Percentiles rank a stretch among this genome's conserved stretches.
phyloP scores from a whole-genome alignment of 2,329 filamentous ascomycete genomes.

The Aspergillus tanneri region DNA sequence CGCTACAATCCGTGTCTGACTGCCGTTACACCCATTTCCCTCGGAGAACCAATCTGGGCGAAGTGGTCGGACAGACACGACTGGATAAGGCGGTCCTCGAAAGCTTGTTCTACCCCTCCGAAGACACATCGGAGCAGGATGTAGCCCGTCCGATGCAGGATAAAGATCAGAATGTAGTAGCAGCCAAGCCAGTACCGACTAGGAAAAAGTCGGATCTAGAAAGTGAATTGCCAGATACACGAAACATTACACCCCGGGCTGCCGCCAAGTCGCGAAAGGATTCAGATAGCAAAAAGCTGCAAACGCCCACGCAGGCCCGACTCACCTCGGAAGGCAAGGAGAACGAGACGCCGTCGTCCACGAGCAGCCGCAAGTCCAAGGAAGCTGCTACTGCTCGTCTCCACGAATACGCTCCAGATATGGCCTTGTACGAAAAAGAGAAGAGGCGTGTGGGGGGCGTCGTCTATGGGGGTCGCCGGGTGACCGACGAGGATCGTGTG shows the following conservation, averaged over 20 bases:
- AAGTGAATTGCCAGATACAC: conserved; percentile 18
- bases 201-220: conserved; percentile 22
- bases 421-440: conserved; percentile 89
- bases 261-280: conserved; percentile 30
- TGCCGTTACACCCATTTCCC: conserved; percentile 84
- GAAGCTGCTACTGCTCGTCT: conserved; percentile 75
- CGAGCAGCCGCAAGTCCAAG: conserved; percentile 82
- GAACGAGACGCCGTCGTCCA: conserved; percentile 76
- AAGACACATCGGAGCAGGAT: conserved; percentile 22
- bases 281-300: conserved; percentile 34
- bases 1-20: conserved; percentile 69
- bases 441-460: conserved; percentile 75
- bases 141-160: conserved; percentile 33
- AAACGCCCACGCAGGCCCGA: conserved; percentile 56
- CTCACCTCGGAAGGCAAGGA: conserved; percentile 68
- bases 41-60: conserved; percentile 81
- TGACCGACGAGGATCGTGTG: conserved; percentile 43
- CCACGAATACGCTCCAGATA: conserved; percentile 76
- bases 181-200: conserved; percentile 23
- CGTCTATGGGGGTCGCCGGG: conserved; percentile 56
- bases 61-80: conserved; percentile 85
- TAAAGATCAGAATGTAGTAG: conserved; percentile 36
- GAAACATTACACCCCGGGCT: conserved; percentile 28
- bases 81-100: conserved; percentile 73
- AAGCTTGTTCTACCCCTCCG: conserved; percentile 60